phyloP scores from a whole-genome alignment of 306 rosid species.

The Arachis hypogaea region DNA sequence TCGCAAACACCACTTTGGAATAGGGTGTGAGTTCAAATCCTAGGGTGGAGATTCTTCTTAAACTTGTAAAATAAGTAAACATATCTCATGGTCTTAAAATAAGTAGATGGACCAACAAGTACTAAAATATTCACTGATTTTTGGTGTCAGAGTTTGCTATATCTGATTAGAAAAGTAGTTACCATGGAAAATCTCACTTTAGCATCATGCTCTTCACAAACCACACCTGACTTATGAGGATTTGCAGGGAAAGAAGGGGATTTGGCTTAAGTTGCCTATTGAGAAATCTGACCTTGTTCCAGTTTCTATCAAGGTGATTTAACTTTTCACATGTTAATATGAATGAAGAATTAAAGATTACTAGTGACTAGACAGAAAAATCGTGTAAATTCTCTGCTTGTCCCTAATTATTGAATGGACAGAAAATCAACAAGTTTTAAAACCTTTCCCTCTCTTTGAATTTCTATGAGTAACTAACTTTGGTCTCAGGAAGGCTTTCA shows the following conservation, averaged over 20 bases:
- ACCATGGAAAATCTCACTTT: background rate
- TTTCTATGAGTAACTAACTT: slow-evolving; percentile 38
- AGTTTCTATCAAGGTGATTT: slow-evolving; percentile 82
- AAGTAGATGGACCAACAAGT: too few relatives aligned
- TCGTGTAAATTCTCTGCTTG: too few relatives aligned
- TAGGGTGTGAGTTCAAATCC: too few relatives aligned
- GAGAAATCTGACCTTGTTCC: slow-evolving; percentile 84
- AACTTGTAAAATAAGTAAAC: too few relatives aligned
- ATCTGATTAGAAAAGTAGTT: background rate
- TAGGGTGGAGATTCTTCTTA: too few relatives aligned
- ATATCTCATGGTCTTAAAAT: too few relatives aligned
- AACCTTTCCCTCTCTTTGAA: too few relatives aligned
- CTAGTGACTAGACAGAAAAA: background rate
- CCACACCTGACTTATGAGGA: background rate
- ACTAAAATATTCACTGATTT: too few relatives aligned
- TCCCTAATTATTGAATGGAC: too few relatives aligned
- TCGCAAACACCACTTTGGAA: too few relatives aligned
- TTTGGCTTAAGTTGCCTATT: slow-evolving; percentile 86
- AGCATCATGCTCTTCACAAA: background rate
- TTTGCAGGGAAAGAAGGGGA: slow-evolving; percentile 90
- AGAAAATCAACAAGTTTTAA: too few relatives aligned
- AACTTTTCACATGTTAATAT: slow-evolving; percentile 20
- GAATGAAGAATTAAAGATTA: slow-evolving; percentile 4
- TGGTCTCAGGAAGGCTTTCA: slow-evolving; percentile 84
- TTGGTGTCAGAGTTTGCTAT: background rate